Base-by-base conservation (phyloP, 805 yeast genomes). In the Ogataea trehalophila region DNA sequence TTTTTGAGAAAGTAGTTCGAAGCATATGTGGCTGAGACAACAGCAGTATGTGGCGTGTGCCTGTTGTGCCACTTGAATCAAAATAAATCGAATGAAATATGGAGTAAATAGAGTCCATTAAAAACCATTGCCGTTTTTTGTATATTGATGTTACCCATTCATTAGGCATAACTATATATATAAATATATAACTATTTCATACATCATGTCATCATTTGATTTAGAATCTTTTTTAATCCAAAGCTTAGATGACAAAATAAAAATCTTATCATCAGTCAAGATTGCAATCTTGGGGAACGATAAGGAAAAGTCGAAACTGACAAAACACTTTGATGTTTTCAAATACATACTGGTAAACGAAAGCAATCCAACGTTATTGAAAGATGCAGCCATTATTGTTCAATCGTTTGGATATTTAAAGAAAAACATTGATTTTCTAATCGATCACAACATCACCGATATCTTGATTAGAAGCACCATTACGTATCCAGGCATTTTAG, bases 251-350 rank as follows among this genome's bases (percentile, higher is more conserved):
- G 41, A 47, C 16, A 53, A 55, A 36, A 38, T 43, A 1, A 20
- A 41, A 4, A 26, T 31, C 20, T 43, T 59, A n/a, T 45, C 50
- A n/a, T 14, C 45, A 3, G 20, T 62, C 17, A 60, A 58, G 37
- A 33, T 51, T 11, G 50, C 53, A 11, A 53, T 59, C 15, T 40
- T 65, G 43, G 69, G 69, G 14, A 65, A 65, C 42, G 69, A 63
- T 50, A 58, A 57, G 45, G 60, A 57, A 40, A 65, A 63, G 41
- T 41, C 42, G 15, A 51, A 47, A 31, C 36, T 62, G 33, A 44
- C 48, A 11, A 39, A 33, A 8, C 43, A 52, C 22, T 51, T 61
- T 29, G 41, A 43, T 8, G 44, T 50, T 15, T 42, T 58, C 20
- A 37, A 52, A 13, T 26, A 45, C 2, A 44, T 55, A 13, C 41